These are phyloP conservation scores for Citrullus mucosospermus DNA, from an alignment of 306 rosid genomes.

Conservation along the genomic window DNA sequence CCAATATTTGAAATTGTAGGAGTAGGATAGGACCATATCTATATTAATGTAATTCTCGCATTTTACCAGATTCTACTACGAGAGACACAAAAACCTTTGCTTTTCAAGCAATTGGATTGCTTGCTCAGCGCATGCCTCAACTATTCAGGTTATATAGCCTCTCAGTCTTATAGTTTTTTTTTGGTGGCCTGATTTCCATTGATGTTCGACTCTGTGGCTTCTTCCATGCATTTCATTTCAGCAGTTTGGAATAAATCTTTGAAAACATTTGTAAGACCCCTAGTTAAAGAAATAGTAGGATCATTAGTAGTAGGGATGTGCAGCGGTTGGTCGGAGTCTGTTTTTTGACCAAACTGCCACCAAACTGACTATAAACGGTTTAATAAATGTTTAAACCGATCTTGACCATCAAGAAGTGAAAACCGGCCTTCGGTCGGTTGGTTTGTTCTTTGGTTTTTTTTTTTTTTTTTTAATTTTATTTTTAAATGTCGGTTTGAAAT, in stretches of 20 bases:
- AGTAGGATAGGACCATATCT: not conserved
- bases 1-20: slow-evolving; percentile 7
- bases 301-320: no score
- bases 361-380: no score
- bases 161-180: not conserved
- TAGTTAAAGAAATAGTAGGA: no score
- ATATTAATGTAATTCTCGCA: not conserved
- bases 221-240: not conserved
- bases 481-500: no score
- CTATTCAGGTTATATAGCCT: slow-evolving; percentile 59
- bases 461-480: no score
- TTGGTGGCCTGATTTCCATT: not conserved
- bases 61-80: slow-evolving; percentile 52
- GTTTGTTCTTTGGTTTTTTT: no score
- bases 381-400: no score
- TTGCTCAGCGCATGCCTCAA: slow-evolving; percentile 83
- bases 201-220: not conserved
- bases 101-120: slow-evolving; percentile 88
- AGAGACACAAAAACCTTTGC: slow-evolving; percentile 75
- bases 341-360: no score
- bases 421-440: no score
- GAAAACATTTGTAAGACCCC: no score
- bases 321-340: no score
- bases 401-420: no score
- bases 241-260: not conserved